Evolutionary conservation across 2,329 filamentous ascomycete species (phyloP).

Genomic region (Cladosporium phlei): DNA sequence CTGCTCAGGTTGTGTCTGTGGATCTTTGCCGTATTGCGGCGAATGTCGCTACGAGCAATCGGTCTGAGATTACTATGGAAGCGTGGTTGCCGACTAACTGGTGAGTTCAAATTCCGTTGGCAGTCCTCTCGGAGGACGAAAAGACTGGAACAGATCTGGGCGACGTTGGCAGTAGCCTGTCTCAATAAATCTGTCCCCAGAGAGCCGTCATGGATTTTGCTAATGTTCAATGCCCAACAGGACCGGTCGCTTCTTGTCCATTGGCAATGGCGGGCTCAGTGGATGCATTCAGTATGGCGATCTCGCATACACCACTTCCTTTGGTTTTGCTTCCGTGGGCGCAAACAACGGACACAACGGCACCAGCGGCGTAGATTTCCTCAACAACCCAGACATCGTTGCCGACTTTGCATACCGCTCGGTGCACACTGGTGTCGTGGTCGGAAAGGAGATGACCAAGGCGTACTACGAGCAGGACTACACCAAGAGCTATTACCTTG

Average conservation of each 20-base stretch:
- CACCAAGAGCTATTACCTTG: constrained; percentile 44
- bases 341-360: constrained; percentile 43
- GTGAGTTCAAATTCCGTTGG: background rate
- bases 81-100: constrained; percentile 42
- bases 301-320: constrained; percentile 34
- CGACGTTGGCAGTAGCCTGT: too few relatives aligned
- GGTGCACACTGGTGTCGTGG: constrained; percentile 26
- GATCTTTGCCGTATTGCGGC: constrained; percentile 41
- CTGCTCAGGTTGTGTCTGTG: constrained; percentile 29
- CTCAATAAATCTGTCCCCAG: background rate
- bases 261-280: constrained; percentile 39
- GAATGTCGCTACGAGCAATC: constrained; percentile 36
- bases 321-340: constrained; percentile 38
- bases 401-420: constrained; percentile 44
- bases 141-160: too few relatives aligned
- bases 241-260: constrained; percentile 37
- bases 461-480: constrained; percentile 35
- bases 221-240: background rate
- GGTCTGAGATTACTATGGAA: constrained; percentile 41
- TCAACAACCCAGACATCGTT: constrained; percentile 42
- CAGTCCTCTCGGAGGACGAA: too few relatives aligned
- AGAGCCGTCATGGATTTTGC: too few relatives aligned
- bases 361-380: constrained; percentile 43
- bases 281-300: constrained; percentile 37
- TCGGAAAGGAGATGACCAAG: constrained; percentile 29